Percentiles rank a stretch among this genome's conserved stretches.
Conservation (phyloP, 2,329 filamentous ascomycete species). For the Pseudogymnoascus sp. region DNA sequence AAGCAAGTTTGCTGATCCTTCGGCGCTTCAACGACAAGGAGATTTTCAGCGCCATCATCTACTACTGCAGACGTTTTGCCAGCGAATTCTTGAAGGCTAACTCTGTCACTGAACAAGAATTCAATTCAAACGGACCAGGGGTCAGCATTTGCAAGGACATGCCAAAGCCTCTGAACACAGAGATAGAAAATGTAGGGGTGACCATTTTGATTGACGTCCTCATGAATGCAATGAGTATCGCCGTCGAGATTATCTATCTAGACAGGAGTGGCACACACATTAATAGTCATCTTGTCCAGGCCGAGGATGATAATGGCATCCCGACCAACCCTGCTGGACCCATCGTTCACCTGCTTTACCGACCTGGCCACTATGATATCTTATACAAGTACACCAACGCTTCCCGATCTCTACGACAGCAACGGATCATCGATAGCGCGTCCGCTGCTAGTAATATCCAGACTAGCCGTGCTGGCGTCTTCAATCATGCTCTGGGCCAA, state of each 20-base stretch:
- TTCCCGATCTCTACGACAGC: too few relatives aligned
- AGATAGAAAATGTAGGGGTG: slow-evolving; percentile 88
- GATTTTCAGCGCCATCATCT: slow-evolving; percentile 67
- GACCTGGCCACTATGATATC: too few relatives aligned
- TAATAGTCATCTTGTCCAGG: too few relatives aligned
- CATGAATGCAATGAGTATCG: slow-evolving; percentile 68
- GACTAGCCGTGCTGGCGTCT: too few relatives aligned
- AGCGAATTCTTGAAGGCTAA: slow-evolving; percentile 76
- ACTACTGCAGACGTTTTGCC: slow-evolving; percentile 73
- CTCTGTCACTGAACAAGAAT: slow-evolving; percentile 59
- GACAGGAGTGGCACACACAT: too few relatives aligned
- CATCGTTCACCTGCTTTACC: too few relatives aligned
- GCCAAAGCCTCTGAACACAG: slow-evolving; percentile 68
- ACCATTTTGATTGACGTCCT: slow-evolving; percentile 67
- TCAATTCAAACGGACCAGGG: slow-evolving; percentile 51
- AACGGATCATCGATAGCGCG: too few relatives aligned
- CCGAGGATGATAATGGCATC: too few relatives aligned
- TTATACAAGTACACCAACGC: too few relatives aligned
- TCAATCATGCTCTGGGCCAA: slow-evolving; percentile 55
- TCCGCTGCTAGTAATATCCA: too few relatives aligned
- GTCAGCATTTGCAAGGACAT: slow-evolving; percentile 49
- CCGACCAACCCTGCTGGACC: too few relatives aligned
- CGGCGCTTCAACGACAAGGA: slow-evolving; percentile 66
- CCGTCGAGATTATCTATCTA: too few relatives aligned
- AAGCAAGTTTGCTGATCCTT: slow-evolving; percentile 46